Percentiles rank a stretch among this genome's conserved stretches.
These are phyloP conservation scores for Cadophora luteo-olivacea DNA, from an alignment of 2,329 filamentous ascomycete species.

Conservation along the genomic window DNA sequence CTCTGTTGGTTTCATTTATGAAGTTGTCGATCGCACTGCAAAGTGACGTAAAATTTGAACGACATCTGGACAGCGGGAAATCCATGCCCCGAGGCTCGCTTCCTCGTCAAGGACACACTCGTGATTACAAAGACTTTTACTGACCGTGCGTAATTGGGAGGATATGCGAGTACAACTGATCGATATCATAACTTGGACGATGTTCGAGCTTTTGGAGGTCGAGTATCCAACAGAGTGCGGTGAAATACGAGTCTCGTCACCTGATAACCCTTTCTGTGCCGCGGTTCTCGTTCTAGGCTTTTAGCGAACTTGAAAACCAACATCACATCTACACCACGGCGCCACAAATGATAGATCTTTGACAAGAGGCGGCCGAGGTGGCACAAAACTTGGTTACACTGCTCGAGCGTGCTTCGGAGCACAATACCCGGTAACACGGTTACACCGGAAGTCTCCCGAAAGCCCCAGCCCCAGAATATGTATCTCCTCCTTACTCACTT, in stretches of 20 bases:
- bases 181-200: too few species aligned
- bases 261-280: not conserved
- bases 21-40: not conserved
- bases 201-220: not conserved
- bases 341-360: slow-evolving; percentile 1
- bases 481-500: not conserved
- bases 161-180: too few species aligned
- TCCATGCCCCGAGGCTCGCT: not conserved
- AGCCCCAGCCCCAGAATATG: not conserved
- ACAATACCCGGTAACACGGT: not conserved
- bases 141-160: too few species aligned
- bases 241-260: not conserved
- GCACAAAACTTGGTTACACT: slow-evolving; percentile 7
- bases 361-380: not conserved
- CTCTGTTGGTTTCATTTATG: not conserved
- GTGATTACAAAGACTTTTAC: not conserved
- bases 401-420: not conserved
- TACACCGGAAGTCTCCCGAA: slow-evolving; percentile 1
- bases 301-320: not conserved
- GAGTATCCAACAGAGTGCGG: not conserved
- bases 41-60: not conserved
- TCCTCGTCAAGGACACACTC: not conserved
- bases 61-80: not conserved
- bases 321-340: not conserved
- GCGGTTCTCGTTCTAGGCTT: not conserved